Base-by-base conservation (phyloP, 2,329 filamentous ascomycete species). In the Fusarium tanahbumbuense region DNA sequence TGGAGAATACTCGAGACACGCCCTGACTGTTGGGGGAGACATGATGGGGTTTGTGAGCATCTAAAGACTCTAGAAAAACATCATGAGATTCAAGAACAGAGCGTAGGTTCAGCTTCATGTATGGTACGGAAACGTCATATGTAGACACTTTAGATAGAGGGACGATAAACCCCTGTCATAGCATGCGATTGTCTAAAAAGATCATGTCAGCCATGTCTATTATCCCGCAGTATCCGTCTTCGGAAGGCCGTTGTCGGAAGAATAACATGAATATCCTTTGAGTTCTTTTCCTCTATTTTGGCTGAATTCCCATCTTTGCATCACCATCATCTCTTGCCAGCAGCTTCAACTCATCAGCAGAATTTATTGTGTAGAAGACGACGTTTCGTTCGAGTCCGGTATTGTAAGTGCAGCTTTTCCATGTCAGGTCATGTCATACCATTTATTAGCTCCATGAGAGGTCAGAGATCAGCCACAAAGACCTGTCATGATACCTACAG, bases 171-270 rank as follows among this genome's bases (percentile, higher is more conserved):
- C 68, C 68, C 60, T 69, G 68, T 66, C 56, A 45, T 25, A 47
- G 55, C 50, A 64, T 56, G 56, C 56, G 50, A 60, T 67, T 65
- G 64, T 70, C 67, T 70, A 63, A 63, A 67, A 63, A 47, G 40
- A 67, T 63, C 57, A 67, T 67, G 62, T 64, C 68, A 71, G 68
- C 68, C 68, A 71, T 60, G 37, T 49, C 54, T 60, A 59, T 71
- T 64, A 68, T 68, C 53, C 64, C 55, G 55, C 67, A 58, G 40
- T 28, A 41, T 66, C 68, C 68, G 68, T 69, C 68, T 71, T 71
- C 68, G 68, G 56, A 63, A 69, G 68, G 64, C 68, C 72, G 72
- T 74, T 74, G 72, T 74, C 72, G 72, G 72, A 64, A 54, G 53
- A 64, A 64, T 64, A 52, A 55, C 23, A 40, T 65, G 53, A 65